These are phyloP conservation scores for Xylaria digitata DNA, from an alignment of 2,329 filamentous ascomycete species.

Conservation along the genomic window DNA sequence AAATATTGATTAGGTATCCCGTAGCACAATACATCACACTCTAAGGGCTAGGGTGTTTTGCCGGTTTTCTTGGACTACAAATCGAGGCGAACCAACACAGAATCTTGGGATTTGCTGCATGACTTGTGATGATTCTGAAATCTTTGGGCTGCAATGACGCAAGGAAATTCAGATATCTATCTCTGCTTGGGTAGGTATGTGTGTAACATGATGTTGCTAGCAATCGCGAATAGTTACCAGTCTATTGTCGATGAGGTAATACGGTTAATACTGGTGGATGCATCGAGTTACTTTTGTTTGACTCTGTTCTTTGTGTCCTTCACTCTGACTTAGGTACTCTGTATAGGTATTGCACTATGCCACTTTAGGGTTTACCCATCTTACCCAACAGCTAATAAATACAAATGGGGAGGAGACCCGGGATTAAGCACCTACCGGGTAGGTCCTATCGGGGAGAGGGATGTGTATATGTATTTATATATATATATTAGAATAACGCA, in stretches of 20 bases:
- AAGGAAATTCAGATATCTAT: background rate
- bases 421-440: background rate
- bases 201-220: conserved; percentile 1
- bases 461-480: no score
- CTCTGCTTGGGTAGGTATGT: background rate
- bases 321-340: no score
- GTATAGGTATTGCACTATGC: no score
- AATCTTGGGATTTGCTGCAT: background rate
- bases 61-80: background rate
- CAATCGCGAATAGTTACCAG: background rate
- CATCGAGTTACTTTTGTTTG: no score
- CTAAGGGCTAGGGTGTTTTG: background rate
- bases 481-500: no score
- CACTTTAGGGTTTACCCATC: no score
- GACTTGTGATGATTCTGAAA: background rate
- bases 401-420: no score
- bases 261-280: background rate
- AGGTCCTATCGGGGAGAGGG: background rate
- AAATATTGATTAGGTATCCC: no score
- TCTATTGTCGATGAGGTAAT: background rate
- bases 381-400: no score
- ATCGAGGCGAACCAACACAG: background rate
- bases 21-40: no score
- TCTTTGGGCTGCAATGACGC: conserved; percentile 14
- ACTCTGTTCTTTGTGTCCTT: background rate